Conservation (phyloP, 2,329 filamentous ascomycete species). For the Eurotiales sp. region DNA sequence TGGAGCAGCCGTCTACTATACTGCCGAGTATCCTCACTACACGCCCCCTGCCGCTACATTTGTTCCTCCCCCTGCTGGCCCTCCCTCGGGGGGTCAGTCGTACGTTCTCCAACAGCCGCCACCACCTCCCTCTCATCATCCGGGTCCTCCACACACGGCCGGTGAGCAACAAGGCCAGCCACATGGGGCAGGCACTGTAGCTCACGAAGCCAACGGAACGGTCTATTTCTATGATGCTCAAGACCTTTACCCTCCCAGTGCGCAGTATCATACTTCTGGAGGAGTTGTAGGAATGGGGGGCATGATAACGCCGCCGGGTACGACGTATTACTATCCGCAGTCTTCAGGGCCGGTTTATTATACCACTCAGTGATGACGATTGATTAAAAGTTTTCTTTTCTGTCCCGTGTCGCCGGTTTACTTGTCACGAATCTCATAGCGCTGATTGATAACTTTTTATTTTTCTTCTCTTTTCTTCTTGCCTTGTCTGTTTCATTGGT, state of each 20-base stretch:
- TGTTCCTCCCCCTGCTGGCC: slow-evolving; percentile 21
- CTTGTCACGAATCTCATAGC: slow-evolving; percentile 16
- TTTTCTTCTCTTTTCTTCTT: slow-evolving; percentile 21
- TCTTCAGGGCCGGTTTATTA: slow-evolving; percentile 60
- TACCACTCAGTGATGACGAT: slow-evolving; percentile 5
- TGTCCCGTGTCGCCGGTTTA: slow-evolving; percentile 12
- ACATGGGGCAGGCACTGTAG: slow-evolving; percentile 57
- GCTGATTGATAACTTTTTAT: slow-evolving; percentile 12
- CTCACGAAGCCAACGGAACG: slow-evolving; percentile 92
- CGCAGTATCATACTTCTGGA: slow-evolving; percentile 48
- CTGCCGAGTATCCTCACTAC: slow-evolving; percentile 32
- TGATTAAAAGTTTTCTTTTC: slow-evolving; percentile 9
- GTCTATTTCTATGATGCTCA: slow-evolving; percentile 94
- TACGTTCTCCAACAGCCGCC: slow-evolving; percentile 10
- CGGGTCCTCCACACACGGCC: slow-evolving; percentile 4
- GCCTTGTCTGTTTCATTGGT: slow-evolving; percentile 14
- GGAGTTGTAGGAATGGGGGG: slow-evolving; percentile 68
- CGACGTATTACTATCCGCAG: slow-evolving; percentile 53
- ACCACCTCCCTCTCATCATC: slow-evolving; percentile 2
- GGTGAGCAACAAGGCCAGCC: slow-evolving; percentile 27
- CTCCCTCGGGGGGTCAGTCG: slow-evolving; percentile 7
- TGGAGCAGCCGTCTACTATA: slow-evolving; percentile 64
- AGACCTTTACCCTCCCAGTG: slow-evolving; percentile 58
- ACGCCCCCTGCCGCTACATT: slow-evolving; percentile 20
- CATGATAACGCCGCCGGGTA: slow-evolving; percentile 67